Percentiles rank a stretch among this genome's conserved stretches.
Evolutionary conservation across 805 yeast species (phyloP).

Genomic region (Kodamaea kaohsiungensis): DNA sequence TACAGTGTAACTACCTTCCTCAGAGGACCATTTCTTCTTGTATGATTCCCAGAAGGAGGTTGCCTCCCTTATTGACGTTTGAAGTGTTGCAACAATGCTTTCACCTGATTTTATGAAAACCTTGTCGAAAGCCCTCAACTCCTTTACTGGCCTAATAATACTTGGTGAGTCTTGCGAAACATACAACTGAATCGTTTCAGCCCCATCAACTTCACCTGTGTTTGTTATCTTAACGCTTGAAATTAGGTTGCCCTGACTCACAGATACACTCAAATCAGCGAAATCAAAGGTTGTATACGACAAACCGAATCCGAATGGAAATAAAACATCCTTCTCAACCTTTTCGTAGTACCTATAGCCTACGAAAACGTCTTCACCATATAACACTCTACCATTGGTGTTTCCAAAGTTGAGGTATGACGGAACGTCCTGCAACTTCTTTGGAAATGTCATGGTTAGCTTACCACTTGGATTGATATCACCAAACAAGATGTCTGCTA

Average conservation of each 20-base stretch:
- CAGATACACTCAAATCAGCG: slow-evolving; percentile 33
- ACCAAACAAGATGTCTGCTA: slow-evolving; percentile 61
- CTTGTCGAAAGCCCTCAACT: slow-evolving; percentile 59
- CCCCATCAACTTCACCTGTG: slow-evolving; percentile 50
- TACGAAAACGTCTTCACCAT: slow-evolving; percentile 66
- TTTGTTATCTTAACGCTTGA: slow-evolving; percentile 48
- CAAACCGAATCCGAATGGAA: slow-evolving; percentile 64
- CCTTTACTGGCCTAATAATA: slow-evolving; percentile 56
- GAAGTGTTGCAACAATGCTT: slow-evolving; percentile 34
- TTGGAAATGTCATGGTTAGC: slow-evolving; percentile 56
- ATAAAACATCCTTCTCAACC: slow-evolving; percentile 46
- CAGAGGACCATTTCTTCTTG: slow-evolving; percentile 50
- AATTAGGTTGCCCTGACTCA: slow-evolving; percentile 24
- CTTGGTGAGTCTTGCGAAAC: slow-evolving; percentile 38
- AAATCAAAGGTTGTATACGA: slow-evolving; percentile 56
- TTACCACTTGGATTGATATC: slow-evolving; percentile 63
- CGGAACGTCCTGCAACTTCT: slow-evolving; percentile 53
- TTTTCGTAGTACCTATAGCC: slow-evolving; percentile 66
- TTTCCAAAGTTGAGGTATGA: slow-evolving; percentile 53
- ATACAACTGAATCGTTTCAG: slow-evolving; percentile 59
- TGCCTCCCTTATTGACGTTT: slow-evolving; percentile 47
- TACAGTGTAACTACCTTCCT: slow-evolving; percentile 51
- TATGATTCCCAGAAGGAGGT: slow-evolving; percentile 56
- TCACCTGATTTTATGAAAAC: slow-evolving; percentile 48
- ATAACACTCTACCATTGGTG: slow-evolving; percentile 53